phyloP scores from a whole-genome alignment of 2,329 filamentous ascomycete genomes.

The Plectosphaerella cucumerina region DNA sequence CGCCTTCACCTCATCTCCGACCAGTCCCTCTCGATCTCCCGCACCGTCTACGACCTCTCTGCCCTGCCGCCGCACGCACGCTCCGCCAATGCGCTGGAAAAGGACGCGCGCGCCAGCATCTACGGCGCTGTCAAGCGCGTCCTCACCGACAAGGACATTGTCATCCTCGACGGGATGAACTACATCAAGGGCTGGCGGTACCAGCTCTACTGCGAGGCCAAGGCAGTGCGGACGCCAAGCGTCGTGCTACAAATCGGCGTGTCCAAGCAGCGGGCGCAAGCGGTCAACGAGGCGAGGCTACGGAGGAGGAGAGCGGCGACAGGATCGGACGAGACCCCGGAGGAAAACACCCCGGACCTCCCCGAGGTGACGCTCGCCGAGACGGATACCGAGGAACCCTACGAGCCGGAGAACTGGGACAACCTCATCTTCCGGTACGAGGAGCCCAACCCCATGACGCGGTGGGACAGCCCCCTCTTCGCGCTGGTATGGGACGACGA shows the following conservation, averaged over 20 bases:
- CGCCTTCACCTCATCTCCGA: conserved; percentile 73
- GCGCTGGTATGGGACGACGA: conserved; percentile 74
- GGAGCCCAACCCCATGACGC: conserved; percentile 78
- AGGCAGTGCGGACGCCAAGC: conserved; percentile 70
- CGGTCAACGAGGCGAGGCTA: conserved; percentile 58
- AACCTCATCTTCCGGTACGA: conserved; percentile 80
- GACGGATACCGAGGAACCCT: conserved; percentile 33
- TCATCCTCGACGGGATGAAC: conserved; percentile 76
- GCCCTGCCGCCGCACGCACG: conserved; percentile 55
- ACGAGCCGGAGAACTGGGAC: conserved; percentile 62
- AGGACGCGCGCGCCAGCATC: conserved; percentile 72
- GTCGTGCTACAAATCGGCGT: conserved; percentile 68
- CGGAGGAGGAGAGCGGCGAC: conserved; percentile 18
- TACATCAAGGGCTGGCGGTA: conserved; percentile 92
- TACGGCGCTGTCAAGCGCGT: conserved; percentile 76
- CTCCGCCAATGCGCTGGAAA: conserved; percentile 71
- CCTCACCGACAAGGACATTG: conserved; percentile 67
- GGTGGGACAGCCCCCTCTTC: conserved; percentile 83
- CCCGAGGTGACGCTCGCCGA: conserved; percentile 19
- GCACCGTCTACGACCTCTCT: conserved; percentile 64
- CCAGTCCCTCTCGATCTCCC: conserved; percentile 64
- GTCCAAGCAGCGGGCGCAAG: conserved; percentile 43
- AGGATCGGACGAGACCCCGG: conserved; percentile 8
- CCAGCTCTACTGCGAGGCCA: conserved; percentile 80
- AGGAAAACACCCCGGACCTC: conserved; percentile 18